These are phyloP conservation scores for Urtica urens DNA, from an alignment of 306 rosid species.

Conservation along the genomic window DNA sequence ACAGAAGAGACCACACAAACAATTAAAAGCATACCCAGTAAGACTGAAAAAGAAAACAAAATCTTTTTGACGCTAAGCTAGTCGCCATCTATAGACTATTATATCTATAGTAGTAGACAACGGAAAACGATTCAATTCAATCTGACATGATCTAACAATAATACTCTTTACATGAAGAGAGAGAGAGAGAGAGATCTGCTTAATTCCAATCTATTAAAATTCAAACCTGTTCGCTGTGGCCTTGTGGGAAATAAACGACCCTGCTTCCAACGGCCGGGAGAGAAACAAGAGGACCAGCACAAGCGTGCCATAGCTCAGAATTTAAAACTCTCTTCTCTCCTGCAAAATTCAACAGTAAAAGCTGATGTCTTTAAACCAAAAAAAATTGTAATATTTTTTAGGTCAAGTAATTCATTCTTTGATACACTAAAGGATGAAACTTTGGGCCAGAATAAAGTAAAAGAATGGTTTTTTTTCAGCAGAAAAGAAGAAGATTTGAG, in stretches of 20 bases:
- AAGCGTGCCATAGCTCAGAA: slow-evolving; percentile 98
- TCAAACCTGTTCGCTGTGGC: slow-evolving; percentile 91
- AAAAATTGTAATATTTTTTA: neutral
- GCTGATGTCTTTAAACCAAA: slow-evolving; percentile 10
- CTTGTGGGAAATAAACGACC: slow-evolving; percentile 90
- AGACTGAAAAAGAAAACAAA: too few relatives aligned
- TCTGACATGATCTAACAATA: too few relatives aligned
- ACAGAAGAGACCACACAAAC: neutral
- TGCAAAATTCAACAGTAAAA: slow-evolving; percentile 32
- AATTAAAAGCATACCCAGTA: neutral
- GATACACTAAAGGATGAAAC: too few relatives aligned
- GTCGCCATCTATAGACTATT: too few relatives aligned
- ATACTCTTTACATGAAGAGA: neutral
- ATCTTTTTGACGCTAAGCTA: too few relatives aligned
- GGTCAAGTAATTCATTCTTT: too few relatives aligned
- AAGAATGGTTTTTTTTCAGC: neutral
- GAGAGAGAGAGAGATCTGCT: neutral
- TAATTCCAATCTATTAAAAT: neutral
- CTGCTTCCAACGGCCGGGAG: slow-evolving; percentile 83
- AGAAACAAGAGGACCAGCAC: slow-evolving; percentile 97
- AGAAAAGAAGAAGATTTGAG: neutral
- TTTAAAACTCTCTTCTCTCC: slow-evolving; percentile 84
- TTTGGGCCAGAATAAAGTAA: slow-evolving; percentile 1
- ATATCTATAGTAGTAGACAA: too few relatives aligned
- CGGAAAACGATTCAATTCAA: too few relatives aligned